These are phyloP conservation scores for Erodium texanum DNA, from an alignment of 441 rosid genomes.

Conservation along the genomic window DNA sequence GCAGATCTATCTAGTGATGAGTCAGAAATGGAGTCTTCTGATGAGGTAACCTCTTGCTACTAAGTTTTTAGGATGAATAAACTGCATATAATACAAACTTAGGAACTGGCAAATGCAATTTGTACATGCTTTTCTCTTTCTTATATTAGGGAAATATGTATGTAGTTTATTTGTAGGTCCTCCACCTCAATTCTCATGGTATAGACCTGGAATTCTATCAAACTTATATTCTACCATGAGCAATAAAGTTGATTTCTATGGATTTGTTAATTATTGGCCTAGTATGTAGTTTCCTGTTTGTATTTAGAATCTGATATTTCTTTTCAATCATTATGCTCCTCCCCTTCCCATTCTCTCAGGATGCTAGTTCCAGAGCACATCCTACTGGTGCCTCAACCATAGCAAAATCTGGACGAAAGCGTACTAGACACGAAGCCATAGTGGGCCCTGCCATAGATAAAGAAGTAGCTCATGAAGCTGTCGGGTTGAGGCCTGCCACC, in stretches of 20 bases:
- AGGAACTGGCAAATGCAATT: neutral
- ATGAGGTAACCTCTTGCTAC: constrained; percentile 42
- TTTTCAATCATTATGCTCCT: neutral
- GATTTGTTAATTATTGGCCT: neutral
- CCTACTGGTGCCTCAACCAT: constrained; percentile 22
- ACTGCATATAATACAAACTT: neutral
- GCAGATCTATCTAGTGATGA: constrained; percentile 64
- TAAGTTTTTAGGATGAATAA: constrained; percentile 10
- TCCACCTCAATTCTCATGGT: neutral
- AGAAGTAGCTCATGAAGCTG: constrained; percentile 65
- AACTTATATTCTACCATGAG: neutral
- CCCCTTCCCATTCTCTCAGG: constrained; percentile 27
- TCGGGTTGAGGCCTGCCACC: constrained; percentile 72
- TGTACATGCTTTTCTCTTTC: neutral
- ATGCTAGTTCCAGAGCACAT: constrained; percentile 23
- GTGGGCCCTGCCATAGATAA: constrained; percentile 80
- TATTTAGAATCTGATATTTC: neutral
- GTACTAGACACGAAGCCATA: constrained; percentile 50
- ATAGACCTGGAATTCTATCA: neutral
- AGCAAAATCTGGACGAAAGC: constrained; percentile 48
- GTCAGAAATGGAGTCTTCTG: constrained; percentile 89
- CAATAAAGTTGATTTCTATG: neutral
- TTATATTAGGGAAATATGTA: neutral
- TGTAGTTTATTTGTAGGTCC: neutral
- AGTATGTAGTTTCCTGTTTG: neutral